A percentile compares a stretch with the other conserved stretches of the same genome.
Conservation (phyloP, 2,329 filamentous ascomycete species). For the Penicillium sp. region DNA sequence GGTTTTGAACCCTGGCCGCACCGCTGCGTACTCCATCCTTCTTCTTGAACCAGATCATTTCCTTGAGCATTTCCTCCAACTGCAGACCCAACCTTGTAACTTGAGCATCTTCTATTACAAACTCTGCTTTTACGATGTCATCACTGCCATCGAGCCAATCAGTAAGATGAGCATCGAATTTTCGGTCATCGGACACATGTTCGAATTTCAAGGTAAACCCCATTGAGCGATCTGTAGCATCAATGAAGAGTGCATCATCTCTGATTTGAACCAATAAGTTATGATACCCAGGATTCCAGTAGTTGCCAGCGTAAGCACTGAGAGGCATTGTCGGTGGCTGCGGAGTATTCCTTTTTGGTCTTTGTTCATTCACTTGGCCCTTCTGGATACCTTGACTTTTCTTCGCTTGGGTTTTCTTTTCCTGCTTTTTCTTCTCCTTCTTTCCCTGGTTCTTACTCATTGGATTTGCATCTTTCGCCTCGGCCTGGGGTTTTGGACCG, state of each 20-base stretch:
- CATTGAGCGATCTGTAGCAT: too few relatives aligned
- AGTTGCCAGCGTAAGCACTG: too few relatives aligned
- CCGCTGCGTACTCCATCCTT: not conserved
- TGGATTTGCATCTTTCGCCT: not conserved
- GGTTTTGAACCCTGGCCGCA: too few relatives aligned
- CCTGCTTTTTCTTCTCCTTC: not conserved
- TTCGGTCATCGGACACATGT: not conserved
- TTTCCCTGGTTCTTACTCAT: not conserved
- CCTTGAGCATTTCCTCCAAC: not conserved
- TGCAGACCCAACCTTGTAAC: not conserved
- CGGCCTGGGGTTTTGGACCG: not conserved
- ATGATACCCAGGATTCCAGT: too few relatives aligned
- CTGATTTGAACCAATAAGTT: too few relatives aligned
- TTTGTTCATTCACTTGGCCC: not conserved
- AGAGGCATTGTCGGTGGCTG: conserved; percentile 5
- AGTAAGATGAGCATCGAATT: not conserved
- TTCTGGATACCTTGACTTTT: not conserved
- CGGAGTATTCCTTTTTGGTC: not conserved
- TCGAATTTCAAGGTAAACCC: too few relatives aligned
- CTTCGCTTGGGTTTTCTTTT: not conserved
- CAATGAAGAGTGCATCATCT: too few relatives aligned
- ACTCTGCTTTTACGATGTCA: not conserved
- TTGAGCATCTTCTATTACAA: not conserved
- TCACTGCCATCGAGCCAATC: not conserved
- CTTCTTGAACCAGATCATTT: not conserved